A percentile compares a stretch with the other conserved stretches of the same genome.
Conservation (phyloP, 2,329 filamentous ascomycete species). For the Microascus cirrosus region DNA sequence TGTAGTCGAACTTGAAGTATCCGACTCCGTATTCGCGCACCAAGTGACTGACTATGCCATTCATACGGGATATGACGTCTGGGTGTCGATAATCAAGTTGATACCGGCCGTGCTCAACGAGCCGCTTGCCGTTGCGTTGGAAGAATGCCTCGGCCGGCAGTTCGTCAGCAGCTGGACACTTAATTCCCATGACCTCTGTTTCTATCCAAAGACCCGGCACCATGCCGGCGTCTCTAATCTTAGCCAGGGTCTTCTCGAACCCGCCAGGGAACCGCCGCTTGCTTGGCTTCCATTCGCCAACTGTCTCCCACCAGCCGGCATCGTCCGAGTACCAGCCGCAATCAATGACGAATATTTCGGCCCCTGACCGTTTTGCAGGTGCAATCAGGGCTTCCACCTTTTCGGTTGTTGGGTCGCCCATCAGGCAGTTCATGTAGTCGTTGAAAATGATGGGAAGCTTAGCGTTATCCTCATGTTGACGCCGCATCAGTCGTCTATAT, state of each 20-base stretch:
- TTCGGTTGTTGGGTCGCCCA: constrained; percentile 21
- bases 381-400: constrained; percentile 19
- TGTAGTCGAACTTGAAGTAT: constrained; percentile 26
- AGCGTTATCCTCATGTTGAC: constrained; percentile 17
- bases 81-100: constrained; percentile 21
- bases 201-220: constrained; percentile 21
- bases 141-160: constrained; percentile 20
- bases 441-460: constrained; percentile 22
- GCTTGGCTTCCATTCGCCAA: constrained; percentile 21
- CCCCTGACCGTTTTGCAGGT: constrained; percentile 15
- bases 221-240: constrained; percentile 14
- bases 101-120: constrained; percentile 19
- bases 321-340: constrained; percentile 24
- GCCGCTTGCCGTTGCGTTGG: constrained; percentile 15
- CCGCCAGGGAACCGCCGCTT: constrained; percentile 18
- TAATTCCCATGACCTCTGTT: constrained; percentile 21
- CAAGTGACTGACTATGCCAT: constrained; percentile 12
- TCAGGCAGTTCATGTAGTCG: constrained; percentile 26
- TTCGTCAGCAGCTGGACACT: constrained; percentile 12
- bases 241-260: constrained; percentile 14
- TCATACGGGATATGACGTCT: constrained; percentile 13
- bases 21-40: constrained; percentile 16
- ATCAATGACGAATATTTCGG: constrained; percentile 24
- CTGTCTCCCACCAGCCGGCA: constrained; percentile 23
- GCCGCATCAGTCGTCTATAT: constrained; percentile 18